phyloP scores from a whole-genome alignment of 2,329 filamentous ascomycete genomes.

The Tolypocladium tropicale region DNA sequence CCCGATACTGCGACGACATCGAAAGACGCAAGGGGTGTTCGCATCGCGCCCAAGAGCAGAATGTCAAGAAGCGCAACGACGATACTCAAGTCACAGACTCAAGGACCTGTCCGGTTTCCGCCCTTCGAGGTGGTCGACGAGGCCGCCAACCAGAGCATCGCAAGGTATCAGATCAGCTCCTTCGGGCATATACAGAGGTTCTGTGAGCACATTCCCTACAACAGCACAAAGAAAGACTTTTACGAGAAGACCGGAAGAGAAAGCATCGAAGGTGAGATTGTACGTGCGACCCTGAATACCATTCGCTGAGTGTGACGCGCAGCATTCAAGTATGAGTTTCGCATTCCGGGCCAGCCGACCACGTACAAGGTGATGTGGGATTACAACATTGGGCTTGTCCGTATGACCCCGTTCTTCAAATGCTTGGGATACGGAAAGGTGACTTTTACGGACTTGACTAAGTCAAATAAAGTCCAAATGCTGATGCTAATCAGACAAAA shows the following conservation, averaged over 20 bases:
- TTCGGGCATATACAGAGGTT: constrained; percentile 51
- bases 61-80: constrained; percentile 33
- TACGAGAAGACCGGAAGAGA: constrained; percentile 77
- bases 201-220: constrained; percentile 79
- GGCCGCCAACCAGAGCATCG: constrained; percentile 45
- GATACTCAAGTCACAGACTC: constrained; percentile 45
- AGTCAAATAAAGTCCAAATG: not conserved
- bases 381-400: constrained; percentile 86
- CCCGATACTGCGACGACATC: constrained; percentile 13
- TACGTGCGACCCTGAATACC: not conserved
- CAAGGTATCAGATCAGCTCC: constrained; percentile 55
- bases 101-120: constrained; percentile 61
- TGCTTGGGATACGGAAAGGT: constrained; percentile 83
- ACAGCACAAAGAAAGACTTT: constrained; percentile 87
- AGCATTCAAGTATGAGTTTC: constrained; percentile 84
- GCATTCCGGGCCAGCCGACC: constrained; percentile 53
- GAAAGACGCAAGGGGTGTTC: not conserved
- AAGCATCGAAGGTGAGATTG: constrained; percentile 67
- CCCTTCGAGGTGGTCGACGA: constrained; percentile 61
- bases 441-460: constrained; percentile 4
- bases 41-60: not conserved
- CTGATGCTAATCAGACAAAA: constrained; percentile 52
- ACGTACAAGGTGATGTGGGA: constrained; percentile 88
- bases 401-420: constrained; percentile 93
- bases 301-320: not conserved